Percentiles rank a stretch among this genome's conserved stretches.
These are phyloP conservation scores for Dryadomyces quercus-mongolicae DNA, from an alignment of 2,329 filamentous ascomycete species.

Conservation along the genomic window DNA sequence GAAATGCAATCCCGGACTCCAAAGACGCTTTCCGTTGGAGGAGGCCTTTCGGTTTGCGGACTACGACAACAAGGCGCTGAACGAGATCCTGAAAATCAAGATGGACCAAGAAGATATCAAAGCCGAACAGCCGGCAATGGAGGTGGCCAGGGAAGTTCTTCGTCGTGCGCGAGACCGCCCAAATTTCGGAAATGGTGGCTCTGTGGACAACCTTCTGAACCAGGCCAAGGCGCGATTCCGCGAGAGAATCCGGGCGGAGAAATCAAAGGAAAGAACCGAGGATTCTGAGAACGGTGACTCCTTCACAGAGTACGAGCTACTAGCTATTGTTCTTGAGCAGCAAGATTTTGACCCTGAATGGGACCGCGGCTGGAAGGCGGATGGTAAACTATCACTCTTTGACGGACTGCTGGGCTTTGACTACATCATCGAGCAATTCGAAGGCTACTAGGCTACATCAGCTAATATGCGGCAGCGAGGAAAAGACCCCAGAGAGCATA, in stretches of 20 bases:
- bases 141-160: slow-evolving; percentile 45
- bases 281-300: not conserved
- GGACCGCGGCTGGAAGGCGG: slow-evolving; percentile 24
- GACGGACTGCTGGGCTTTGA: not conserved
- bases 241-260: not conserved
- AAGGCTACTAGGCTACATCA: slow-evolving; percentile 37
- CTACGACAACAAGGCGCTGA: slow-evolving; percentile 35
- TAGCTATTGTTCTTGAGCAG: slow-evolving; percentile 17
- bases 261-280: not conserved
- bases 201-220: slow-evolving; percentile 57
- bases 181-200: slow-evolving; percentile 60
- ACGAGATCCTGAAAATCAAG: slow-evolving; percentile 49
- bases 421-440: not conserved
- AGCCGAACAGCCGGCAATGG: slow-evolving; percentile 36
- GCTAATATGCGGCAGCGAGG: slow-evolving; percentile 35
- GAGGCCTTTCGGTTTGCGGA: slow-evolving; percentile 57
- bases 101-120: slow-evolving; percentile 40
- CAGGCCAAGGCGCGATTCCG: slow-evolving; percentile 32
- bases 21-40: slow-evolving; percentile 49
- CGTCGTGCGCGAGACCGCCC: slow-evolving; percentile 45
- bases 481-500: slow-evolving; percentile 41
- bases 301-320: slow-evolving; percentile 6
- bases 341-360: slow-evolving; percentile 46
- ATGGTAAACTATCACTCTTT: not conserved
- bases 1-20: slow-evolving; percentile 57